Base-by-base conservation (phyloP, 2,329 filamentous ascomycete genomes). In the Rhynchosporium agropyri region DNA sequence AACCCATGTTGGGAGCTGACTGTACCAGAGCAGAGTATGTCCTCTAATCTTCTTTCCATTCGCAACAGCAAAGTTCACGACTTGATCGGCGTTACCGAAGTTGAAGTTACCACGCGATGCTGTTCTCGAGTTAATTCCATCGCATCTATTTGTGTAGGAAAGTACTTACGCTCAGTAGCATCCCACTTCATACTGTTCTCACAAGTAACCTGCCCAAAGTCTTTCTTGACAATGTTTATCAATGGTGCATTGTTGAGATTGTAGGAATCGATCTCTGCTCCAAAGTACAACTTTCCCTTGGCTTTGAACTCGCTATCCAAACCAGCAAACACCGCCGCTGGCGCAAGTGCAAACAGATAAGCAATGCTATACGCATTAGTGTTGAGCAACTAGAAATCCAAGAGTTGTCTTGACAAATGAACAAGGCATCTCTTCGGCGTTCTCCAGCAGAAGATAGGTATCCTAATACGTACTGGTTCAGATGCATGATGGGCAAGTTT, bases 171-270 rank as follows among this genome's bases (percentile, higher is more conserved):
- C 74, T 88, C 78, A 7, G 79, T 79, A 40, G 81, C 76, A 68
- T 88, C 84, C 86, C 86, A 90, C 76, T 90, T 89, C 83, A 88
- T 87, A 72, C 80, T 84, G 79, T 90, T 89, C 78, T 90, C 87
- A 2, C 83, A 81, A 0, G 86, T 89, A 40, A 89, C 77, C 73
- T 85, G 82, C 13, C 86, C 86, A 65, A 89, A 89, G 74, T 88
- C 78, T 60, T 78, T 76, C 66, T 81, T 80, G 74, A 89, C 83
- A 70, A 87, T 80, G 62, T 79, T 78, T 13, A 79, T 79, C 61
- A 81, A 83, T 67, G 80, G 77, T 62, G 77, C 79, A 10, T 77
- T 73, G 40, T 72, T 77, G 4, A 89, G 80, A 6, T 77, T 79
- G 66, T 76, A 77, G 70, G 82, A 78, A 70, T 89, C 86, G 1